These are phyloP conservation scores for Picochlorum sp. DNA, from an alignment of 139 green algal genomes.

Conservation along the genomic window DNA sequence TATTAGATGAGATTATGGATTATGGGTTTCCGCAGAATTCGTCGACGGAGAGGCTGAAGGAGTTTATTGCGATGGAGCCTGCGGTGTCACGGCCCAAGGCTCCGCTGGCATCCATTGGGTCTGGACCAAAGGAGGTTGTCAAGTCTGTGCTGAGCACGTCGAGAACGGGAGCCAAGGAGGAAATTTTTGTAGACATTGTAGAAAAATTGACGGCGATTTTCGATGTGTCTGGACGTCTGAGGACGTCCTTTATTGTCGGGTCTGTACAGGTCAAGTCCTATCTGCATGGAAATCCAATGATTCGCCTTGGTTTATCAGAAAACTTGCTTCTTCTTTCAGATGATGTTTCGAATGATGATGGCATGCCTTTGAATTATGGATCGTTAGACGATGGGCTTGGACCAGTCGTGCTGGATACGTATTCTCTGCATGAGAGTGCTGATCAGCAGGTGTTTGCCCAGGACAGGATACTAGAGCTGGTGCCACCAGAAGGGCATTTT, in stretches of 20 bases:
- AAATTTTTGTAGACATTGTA: conserved; percentile 99
- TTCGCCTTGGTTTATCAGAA: conserved; percentile 84
- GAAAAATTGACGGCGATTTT: conserved; percentile 91
- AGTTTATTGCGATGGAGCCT: conserved; percentile 90
- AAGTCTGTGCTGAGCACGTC: conserved; percentile 79
- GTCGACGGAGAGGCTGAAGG: conserved; percentile 81
- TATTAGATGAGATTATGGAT: conserved; percentile 91
- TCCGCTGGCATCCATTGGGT: conserved; percentile 33
- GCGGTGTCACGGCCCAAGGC: conserved; percentile 25
- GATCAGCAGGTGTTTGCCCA: conserved; percentile 74
- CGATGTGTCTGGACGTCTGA: conserved; percentile 68
- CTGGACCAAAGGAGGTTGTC: conserved; percentile 70
- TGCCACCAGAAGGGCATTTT: conserved; percentile 85
- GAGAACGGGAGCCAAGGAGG: conserved; percentile 49
- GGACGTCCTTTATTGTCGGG: conserved; percentile 77
- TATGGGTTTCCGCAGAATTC: conserved; percentile 83
- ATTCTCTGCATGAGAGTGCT: conserved; percentile 74
- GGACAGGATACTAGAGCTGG: conserved; percentile 81
- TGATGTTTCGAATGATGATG: conserved; percentile 16
- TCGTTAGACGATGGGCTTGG: neutral
- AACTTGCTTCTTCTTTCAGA: conserved; percentile 65
- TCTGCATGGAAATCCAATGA: conserved; percentile 68
- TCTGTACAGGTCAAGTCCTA: conserved; percentile 82
- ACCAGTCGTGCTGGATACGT: conserved; percentile 25
- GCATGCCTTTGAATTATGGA: neutral